phyloP scores from a whole-genome alignment of 2,329 filamentous ascomycete species.

The Peltaster fructicola region DNA sequence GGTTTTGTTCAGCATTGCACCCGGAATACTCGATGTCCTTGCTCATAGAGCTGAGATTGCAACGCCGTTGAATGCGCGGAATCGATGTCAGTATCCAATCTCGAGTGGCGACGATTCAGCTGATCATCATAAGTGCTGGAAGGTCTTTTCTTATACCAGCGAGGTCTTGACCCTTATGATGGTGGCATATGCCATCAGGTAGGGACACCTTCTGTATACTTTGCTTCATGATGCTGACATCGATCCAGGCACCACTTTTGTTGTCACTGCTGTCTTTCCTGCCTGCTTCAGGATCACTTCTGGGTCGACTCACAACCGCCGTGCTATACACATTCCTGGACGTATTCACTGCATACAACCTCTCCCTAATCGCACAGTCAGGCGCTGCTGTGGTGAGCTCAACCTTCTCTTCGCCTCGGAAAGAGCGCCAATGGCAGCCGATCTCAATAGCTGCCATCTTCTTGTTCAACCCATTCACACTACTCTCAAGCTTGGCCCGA shows the following conservation, averaged over 20 bases:
- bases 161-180: conserved; percentile 93
- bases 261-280: conserved; percentile 83
- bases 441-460: conserved; percentile 65
- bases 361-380: conserved; percentile 65
- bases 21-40: too few relatives aligned
- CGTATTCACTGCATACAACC: conserved; percentile 60
- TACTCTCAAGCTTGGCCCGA: conserved; percentile 76
- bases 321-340: conserved; percentile 70
- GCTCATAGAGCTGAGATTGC: too few relatives aligned
- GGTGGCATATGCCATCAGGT: conserved; percentile 66
- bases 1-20: too few relatives aligned
- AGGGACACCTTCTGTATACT: conserved; percentile 4
- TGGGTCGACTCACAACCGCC: conserved; percentile 40
- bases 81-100: conserved; percentile 1
- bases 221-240: conserved; percentile 2
- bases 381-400: conserved; percentile 58
- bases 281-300: conserved; percentile 45
- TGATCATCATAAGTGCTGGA: conserved; percentile 98
- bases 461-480: conserved; percentile 86
- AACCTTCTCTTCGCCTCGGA: conserved; percentile 62
- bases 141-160: conserved; percentile 85
- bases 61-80: too few relatives aligned
- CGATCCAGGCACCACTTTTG: conserved; percentile 64
- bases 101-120: conserved; percentile 2
- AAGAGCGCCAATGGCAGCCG: conserved; percentile 55